Evolutionary conservation across 2,329 filamentous ascomycete genomes (phyloP), one percentile per base, ranked within the genome.

Genomic region (Trichoderma sp.): DNA sequence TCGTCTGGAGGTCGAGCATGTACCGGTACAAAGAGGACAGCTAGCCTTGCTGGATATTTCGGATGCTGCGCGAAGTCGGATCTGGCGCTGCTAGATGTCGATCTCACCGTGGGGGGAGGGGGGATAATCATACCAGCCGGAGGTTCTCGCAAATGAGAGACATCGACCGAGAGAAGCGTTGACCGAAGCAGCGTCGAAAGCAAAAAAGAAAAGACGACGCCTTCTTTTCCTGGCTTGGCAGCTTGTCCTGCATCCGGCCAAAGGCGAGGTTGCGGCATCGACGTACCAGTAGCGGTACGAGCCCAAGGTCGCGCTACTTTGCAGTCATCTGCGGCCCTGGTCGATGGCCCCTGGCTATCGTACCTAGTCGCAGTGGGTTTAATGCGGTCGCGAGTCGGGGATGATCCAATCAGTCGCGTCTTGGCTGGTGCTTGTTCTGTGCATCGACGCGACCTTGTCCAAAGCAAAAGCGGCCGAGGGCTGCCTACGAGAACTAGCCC

Each of bases 381-480:
- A 12, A 70, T 70, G 67, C 67, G 56, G 67, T 62, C 61, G 67
- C 69, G 61, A 76, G 66, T 63, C 63, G 67, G 71, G 70, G 36
- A 60, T 28, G 43, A 74, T 70, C 79, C 78, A 80, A 81, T 81
- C 74, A 75, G 51, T 70, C 69, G 58, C 65, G 72, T 63, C 67
- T 30, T 34, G 56, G 43, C 58, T 39, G 26, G 57, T 62, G 58
- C 58, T 61, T 65, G 74, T 73, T 75, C 71, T 62, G 74, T 72
- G 74, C 73, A 77, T 78, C 76, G 75, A 78, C 77, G 74, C 69
- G 78, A 78, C 77, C 75, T 26, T 66, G 75, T 43, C 39, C 15
- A 43, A 43, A n/a, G 30, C 69, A 28, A 70, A 62, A 26, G 67
- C 57, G 39, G 77, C 72, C 72, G 73, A 74, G 47, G 74, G 61